phyloP scores from a whole-genome alignment of 345 rosid genomes.

The Citrus mangshanensis region DNA sequence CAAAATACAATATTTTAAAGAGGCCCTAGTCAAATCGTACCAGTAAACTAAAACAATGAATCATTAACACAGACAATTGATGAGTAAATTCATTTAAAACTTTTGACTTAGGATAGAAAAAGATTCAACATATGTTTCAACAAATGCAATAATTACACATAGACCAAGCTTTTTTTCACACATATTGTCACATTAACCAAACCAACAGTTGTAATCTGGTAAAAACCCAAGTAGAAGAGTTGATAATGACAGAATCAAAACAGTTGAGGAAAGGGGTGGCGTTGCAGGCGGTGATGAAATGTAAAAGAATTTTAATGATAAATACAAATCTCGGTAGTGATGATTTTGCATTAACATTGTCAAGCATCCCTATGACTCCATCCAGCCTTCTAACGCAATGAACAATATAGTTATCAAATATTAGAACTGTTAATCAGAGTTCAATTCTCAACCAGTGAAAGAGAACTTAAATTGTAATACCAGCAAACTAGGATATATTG shows the following conservation, averaged over 20 bases:
- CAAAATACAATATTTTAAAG: not conserved
- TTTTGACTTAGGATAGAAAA: not conserved
- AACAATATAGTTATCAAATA: not conserved
- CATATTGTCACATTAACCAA: not conserved
- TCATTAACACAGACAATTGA: not conserved
- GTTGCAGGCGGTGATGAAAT: no score
- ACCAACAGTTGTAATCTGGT: not conserved
- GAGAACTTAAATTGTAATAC: slow-evolving; percentile 29
- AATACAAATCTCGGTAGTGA: not conserved
- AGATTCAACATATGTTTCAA: not conserved
- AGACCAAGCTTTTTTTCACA: not conserved
- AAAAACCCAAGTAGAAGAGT: not conserved
- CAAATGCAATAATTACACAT: not conserved
- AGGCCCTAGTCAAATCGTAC: not conserved
- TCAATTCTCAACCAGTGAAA: not conserved
- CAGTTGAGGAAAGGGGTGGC: not conserved
- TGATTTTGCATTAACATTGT: not conserved
- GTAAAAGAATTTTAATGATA: not conserved
- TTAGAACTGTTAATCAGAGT: not conserved
- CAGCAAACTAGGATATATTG: slow-evolving; percentile 70
- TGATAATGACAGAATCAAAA: not conserved
- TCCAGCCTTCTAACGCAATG: not conserved
- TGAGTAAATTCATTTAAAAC: not conserved
- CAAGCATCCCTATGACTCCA: not conserved
- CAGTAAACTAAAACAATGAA: not conserved